Evolutionary conservation across 495 filamentous ascomycete species (phyloP).

Genomic region (Lasiosphaeris hirsuta): DNA sequence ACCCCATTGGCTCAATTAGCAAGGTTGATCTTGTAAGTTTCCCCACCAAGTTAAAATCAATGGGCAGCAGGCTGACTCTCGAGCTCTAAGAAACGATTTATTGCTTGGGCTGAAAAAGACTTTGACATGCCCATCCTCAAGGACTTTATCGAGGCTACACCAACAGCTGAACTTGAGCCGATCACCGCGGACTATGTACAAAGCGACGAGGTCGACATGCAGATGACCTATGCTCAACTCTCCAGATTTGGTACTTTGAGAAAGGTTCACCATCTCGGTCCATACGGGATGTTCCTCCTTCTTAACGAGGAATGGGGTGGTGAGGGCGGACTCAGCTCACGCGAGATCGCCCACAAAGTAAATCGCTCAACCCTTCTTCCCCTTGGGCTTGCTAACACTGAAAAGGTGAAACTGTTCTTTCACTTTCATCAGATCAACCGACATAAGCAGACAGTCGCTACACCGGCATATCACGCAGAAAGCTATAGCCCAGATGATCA

Average conservation of each 20-base stretch:
- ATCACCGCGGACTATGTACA: constrained; percentile 61
- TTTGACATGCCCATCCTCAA: constrained; percentile 75
- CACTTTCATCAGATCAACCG: constrained; percentile 55
- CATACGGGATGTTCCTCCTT: constrained; percentile 65
- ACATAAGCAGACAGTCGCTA: constrained; percentile 66
- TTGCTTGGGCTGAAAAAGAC: constrained; percentile 51
- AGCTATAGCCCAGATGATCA: constrained; percentile 38
- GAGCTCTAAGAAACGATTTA: constrained; percentile 29
- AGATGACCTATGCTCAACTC: constrained; percentile 54
- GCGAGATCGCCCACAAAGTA: constrained; percentile 25
- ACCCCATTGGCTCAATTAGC: constrained; percentile 69
- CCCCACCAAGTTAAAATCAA: constrained; percentile 53
- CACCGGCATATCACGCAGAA: constrained; percentile 47
- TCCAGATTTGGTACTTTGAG: constrained; percentile 48
- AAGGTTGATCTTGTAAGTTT: constrained; percentile 67
- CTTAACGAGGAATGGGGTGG: constrained; percentile 69
- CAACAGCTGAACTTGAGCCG: constrained; percentile 68
- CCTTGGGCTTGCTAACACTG: constrained; percentile 39
- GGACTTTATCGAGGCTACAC: constrained; percentile 69
- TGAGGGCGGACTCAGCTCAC: constrained; percentile 28
- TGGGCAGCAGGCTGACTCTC: constrained; percentile 17
- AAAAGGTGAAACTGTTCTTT: constrained; percentile 70
- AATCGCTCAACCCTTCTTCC: neutral
- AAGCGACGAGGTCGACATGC: constrained; percentile 15
- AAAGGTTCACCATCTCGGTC: constrained; percentile 70